These are phyloP conservation scores for Phytomonas sp. DNA, from an alignment of 208 protist species.

Conservation along the genomic window DNA sequence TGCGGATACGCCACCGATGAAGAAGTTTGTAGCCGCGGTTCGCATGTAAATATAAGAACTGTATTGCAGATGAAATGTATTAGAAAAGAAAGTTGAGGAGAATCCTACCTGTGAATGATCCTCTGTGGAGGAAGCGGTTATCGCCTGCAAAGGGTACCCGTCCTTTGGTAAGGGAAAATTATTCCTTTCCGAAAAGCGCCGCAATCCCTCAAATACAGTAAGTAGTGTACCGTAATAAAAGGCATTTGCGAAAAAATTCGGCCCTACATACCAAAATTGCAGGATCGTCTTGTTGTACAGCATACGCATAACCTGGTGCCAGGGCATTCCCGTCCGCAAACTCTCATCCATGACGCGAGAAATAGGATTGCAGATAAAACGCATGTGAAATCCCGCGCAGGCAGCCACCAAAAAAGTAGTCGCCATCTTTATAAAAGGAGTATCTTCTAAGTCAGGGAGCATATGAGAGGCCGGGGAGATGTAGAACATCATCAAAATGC, in stretches of 20 bases:
- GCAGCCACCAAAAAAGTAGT: slow-evolving; percentile 77
- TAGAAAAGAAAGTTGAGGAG: background rate
- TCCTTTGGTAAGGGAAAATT: slow-evolving; percentile 25
- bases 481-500: slow-evolving; percentile 86
- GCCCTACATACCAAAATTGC: slow-evolving; percentile 82
- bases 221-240: slow-evolving; percentile 84
- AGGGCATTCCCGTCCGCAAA: slow-evolving; percentile 53
- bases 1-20: slow-evolving; percentile 66
- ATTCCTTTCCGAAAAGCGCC: slow-evolving; percentile 81
- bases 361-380: slow-evolving; percentile 78
- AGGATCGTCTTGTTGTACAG: slow-evolving; percentile 79
- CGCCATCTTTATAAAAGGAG: slow-evolving; percentile 64
- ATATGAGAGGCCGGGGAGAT: slow-evolving; percentile 49
- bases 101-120: slow-evolving; percentile 9
- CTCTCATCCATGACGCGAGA: slow-evolving; percentile 78
- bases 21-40: slow-evolving; percentile 48
- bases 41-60: slow-evolving; percentile 49
- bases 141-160: background rate
- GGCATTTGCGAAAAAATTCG: slow-evolving; percentile 77
- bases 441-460: slow-evolving; percentile 50
- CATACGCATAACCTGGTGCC: slow-evolving; percentile 33
- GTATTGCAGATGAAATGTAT: slow-evolving; percentile 16
- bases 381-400: slow-evolving; percentile 76
- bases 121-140: background rate
- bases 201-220: slow-evolving; percentile 82